Percentiles rank a stretch among this genome's conserved stretches.
phyloP scores from a whole-genome alignment of 2,329 filamentous ascomycete species.

The Aspergillus pseudotamarii region DNA sequence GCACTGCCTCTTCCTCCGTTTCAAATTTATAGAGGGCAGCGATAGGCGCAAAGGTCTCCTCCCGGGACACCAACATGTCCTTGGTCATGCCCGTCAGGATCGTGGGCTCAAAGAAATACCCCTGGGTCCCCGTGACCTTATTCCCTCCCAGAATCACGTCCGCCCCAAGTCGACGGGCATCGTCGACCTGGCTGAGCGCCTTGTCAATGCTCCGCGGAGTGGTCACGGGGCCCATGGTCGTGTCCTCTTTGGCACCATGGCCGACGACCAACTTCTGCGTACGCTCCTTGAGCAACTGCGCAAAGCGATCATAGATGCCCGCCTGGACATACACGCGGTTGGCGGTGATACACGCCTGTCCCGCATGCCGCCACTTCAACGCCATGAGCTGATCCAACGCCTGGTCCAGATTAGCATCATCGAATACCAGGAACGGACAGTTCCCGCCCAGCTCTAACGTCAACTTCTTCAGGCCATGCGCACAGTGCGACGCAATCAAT shows the following conservation, averaged over 20 bases:
- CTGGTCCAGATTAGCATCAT: constrained; percentile 63
- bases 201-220: constrained; percentile 60
- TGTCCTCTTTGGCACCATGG: constrained; percentile 58
- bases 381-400: constrained; percentile 44
- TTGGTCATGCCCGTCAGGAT: constrained; percentile 62
- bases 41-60: constrained; percentile 69
- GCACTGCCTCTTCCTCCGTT: constrained; percentile 65
- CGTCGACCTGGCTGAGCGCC: constrained; percentile 61
- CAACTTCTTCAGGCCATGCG: constrained; percentile 64
- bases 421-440: constrained; percentile 66
- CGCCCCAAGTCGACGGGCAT: constrained; percentile 66
- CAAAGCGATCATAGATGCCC: constrained; percentile 55
- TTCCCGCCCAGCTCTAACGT: constrained; percentile 68
- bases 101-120: constrained; percentile 72
- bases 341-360: constrained; percentile 50
- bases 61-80: constrained; percentile 60
- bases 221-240: constrained; percentile 64
- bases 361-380: constrained; percentile 47
- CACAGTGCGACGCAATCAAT: constrained; percentile 62
- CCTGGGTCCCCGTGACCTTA: constrained; percentile 52
- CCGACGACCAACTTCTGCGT: constrained; percentile 59
- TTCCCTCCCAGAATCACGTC: constrained; percentile 64
- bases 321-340: constrained; percentile 50
- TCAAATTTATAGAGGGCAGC: constrained; percentile 67
- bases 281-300: constrained; percentile 56